Evolutionary conservation across 2,329 filamentous ascomycete genomes (phyloP).

Genomic region (Berkeleyomyces basicola): DNA sequence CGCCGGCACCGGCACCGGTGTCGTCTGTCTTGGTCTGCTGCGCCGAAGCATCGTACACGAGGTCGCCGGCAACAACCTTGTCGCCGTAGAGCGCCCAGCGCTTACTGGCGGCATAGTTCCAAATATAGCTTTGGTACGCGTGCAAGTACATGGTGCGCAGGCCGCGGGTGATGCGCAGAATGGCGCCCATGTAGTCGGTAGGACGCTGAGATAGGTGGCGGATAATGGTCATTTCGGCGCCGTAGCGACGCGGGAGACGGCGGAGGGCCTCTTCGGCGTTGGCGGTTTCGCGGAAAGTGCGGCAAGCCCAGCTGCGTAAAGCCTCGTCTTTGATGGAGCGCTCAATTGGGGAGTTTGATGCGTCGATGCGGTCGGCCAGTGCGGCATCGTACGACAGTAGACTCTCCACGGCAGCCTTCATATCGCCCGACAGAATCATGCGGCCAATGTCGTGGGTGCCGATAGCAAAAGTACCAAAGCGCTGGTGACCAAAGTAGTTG

Average conservation of each 20-base stretch:
- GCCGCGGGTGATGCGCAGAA: conserved; percentile 64
- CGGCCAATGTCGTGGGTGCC: conserved; percentile 75
- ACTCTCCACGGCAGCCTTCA: conserved; percentile 60
- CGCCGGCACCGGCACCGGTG: conserved; percentile 15
- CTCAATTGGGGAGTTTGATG: conserved; percentile 23
- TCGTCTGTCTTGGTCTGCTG: background rate
- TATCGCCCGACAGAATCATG: conserved; percentile 67
- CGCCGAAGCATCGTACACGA: conserved; percentile 42
- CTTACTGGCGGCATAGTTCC: conserved; percentile 72
- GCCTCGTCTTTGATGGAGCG: conserved; percentile 58
- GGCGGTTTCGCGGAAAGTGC: conserved; percentile 47
- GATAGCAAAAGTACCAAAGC: conserved; percentile 76
- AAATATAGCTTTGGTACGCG: conserved; percentile 87
- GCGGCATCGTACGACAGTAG: conserved; percentile 58
- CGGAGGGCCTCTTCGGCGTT: conserved; percentile 44
- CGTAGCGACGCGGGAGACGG: conserved; percentile 62
- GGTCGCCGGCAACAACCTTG: conserved; percentile 66
- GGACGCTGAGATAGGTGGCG: conserved; percentile 48
- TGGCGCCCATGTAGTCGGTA: conserved; percentile 64
- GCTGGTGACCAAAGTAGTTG: conserved; percentile 96
- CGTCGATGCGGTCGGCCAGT: conserved; percentile 32
- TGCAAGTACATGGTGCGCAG: conserved; percentile 90
- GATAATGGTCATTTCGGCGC: conserved; percentile 64
- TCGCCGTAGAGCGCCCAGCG: conserved; percentile 63
- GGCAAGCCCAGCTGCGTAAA: conserved; percentile 60